Evolutionary conservation across 495 filamentous ascomycete species (phyloP).

Genomic region (Margaritispora aquatica): DNA sequence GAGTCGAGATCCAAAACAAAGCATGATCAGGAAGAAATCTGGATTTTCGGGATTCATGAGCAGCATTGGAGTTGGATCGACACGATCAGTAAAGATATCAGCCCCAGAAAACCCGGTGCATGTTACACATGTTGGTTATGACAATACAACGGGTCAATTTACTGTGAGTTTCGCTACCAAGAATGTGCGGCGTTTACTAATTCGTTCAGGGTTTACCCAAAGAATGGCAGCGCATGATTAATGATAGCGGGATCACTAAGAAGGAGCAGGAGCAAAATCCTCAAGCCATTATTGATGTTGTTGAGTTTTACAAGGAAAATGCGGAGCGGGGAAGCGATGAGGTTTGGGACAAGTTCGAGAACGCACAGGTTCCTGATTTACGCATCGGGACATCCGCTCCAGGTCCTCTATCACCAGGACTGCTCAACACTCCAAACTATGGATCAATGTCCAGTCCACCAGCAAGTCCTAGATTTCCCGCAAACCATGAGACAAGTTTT

Average conservation of each 20-base stretch:
- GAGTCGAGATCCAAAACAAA: constrained; percentile 48
- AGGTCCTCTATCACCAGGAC: constrained; percentile 32
- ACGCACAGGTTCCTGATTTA: constrained; percentile 61
- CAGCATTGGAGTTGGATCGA: constrained; percentile 84
- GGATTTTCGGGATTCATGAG: constrained; percentile 88
- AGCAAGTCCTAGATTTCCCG: constrained; percentile 85
- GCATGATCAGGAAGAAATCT: constrained; percentile 75
- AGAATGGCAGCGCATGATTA: constrained; percentile 93
- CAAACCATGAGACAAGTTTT: constrained; percentile 87
- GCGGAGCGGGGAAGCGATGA: constrained; percentile 73
- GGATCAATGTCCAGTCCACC: constrained; percentile 64
- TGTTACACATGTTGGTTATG: constrained; percentile 95
- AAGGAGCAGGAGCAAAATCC: constrained; percentile 94
- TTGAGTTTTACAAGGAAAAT: constrained; percentile 94
- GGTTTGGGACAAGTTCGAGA: constrained; percentile 91
- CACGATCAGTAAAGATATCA: constrained; percentile 86
- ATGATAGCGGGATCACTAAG: constrained; percentile 93
- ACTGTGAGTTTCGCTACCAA: constrained; percentile 56
- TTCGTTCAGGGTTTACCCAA: constrained; percentile 74
- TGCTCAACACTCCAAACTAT: constrained; percentile 40
- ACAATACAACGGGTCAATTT: constrained; percentile 94
- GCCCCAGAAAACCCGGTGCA: constrained; percentile 96
- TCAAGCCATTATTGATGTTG: constrained; percentile 88
- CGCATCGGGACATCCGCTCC: constrained; percentile 36
- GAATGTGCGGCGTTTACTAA: constrained; percentile 8